Evolutionary conservation across 805 yeast genomes (phyloP), one percentile per base, ranked within the genome.

Genomic region (Maudiozyma turicensis): DNA sequence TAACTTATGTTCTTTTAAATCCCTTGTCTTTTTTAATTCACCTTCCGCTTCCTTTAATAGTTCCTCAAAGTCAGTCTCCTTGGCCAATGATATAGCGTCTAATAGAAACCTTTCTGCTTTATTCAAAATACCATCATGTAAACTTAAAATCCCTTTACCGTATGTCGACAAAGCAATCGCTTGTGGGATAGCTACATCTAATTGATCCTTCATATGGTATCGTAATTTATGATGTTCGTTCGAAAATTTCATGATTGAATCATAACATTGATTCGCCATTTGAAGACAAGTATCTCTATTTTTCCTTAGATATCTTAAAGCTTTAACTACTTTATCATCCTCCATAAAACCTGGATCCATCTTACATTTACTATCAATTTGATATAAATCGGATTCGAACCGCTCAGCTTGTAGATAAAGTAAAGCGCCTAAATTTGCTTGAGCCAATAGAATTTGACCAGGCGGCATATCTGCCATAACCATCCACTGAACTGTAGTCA

Each of bases 161-260:
- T 85, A 90, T 0, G 88, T 80, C 0, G 95, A 80, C 61, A 90
- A 71, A 0, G 95, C 93, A 40, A 84, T 80, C 1, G 85, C 79
- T 53, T 85, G 87, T 33, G 77, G 74, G 10, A 84, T 65, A 6
- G 70, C 67, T 9, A 64, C 63, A 44, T 72, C 75, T 26, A 75
- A 56, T 41, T 70, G 66, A 35, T 65, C 68, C 30, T 59, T 58
- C 43, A 60, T 53, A 43, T 65, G 64, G 50, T 59, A 66, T 47
- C 65, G 58, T 26, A 66, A 45, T 46, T 62, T 66, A 20, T 58
- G 58, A 47, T 66, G 63, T 42, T 57, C 59, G 51, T 72, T 73
- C 2, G 75, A 64, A 39, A 70, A 70, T 8, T 61, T 64, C n/a
- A 75, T 55, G 13, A 75, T 73, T 8, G 71, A 66, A 44, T 72